Evolutionary conservation across 1,284 basidiomycete genomes (phyloP), one percentile per base, ranked within the genome.

Genomic region (Austropuccinia psidii): DNA sequence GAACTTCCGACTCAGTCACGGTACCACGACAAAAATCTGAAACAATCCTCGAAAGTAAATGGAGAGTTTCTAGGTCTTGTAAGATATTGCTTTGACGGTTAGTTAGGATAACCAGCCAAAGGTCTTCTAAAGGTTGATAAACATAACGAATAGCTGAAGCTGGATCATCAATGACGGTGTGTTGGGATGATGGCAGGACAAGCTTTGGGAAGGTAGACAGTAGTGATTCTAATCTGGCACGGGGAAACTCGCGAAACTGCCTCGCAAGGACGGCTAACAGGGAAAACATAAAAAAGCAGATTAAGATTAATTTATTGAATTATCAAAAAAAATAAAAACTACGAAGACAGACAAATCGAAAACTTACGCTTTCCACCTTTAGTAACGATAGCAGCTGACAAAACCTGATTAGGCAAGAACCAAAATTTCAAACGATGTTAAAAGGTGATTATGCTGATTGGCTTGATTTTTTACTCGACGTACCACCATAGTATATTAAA

Each of bases 31-130:
- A 82, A 62, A 98, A 84, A 81, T 98, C 96, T 6, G 91, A 92
- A 31, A 96, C 93, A 64, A 96, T 90, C 54, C 96, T 88, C 1
- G 93, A 90, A 78, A 98, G 89, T 47, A 99, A 88, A 79, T 94
- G 91, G 1, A 99, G 85, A 0, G 95, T 97, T 76, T 95, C 90
- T 77, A 98, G 97, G 82, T 99, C 96, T 83, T 97, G 96, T 47
- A 99, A 85, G 79, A 99, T 98, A 80, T 98, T 98, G 37, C 91
- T 94, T 21, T 90, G 90, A 81, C 96, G 97, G 83, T 97, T 98
- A 74, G 95, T 98, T 83, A 98, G 95, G 77, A 98, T 86, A 77
- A 98, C 86, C 77, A 98, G 95, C 82, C 97, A 98, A 61, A 98
- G 87, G 80, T 99, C 95, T 81, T 98, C 96, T 62, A 99, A 86